phyloP scores from a whole-genome alignment of 2,329 filamentous ascomycete genomes.

The Penicillium sp. region DNA sequence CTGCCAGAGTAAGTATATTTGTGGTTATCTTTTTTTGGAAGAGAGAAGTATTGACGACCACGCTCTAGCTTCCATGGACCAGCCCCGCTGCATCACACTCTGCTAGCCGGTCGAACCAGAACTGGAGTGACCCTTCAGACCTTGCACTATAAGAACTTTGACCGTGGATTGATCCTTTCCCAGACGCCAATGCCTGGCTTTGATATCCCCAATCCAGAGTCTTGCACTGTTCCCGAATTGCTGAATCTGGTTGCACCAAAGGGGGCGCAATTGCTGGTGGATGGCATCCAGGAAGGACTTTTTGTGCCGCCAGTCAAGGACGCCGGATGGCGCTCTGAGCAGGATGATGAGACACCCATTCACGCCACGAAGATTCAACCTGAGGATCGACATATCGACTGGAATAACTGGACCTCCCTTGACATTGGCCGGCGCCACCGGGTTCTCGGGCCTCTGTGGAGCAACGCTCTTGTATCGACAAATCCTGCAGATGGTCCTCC shows the following conservation, averaged over 20 bases:
- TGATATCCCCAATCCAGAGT: slow-evolving; percentile 48
- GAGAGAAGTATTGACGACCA: not conserved
- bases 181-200: slow-evolving; percentile 63
- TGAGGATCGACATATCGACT: slow-evolving; percentile 62
- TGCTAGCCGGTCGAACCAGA: slow-evolving; percentile 59
- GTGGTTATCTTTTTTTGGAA: not conserved
- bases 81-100: slow-evolving; percentile 80
- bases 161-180: slow-evolving; percentile 71
- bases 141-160: slow-evolving; percentile 71
- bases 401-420: slow-evolving; percentile 52
- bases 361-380: slow-evolving; percentile 73
- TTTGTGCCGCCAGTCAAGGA: slow-evolving; percentile 62
- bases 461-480: slow-evolving; percentile 31
- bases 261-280: slow-evolving; percentile 70
- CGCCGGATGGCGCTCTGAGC: slow-evolving; percentile 27
- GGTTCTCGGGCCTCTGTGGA: slow-evolving; percentile 68
- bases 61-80: slow-evolving; percentile 69
- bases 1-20: slow-evolving; percentile 67
- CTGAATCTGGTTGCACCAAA: slow-evolving; percentile 56
- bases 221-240: slow-evolving; percentile 51
- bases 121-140: slow-evolving; percentile 87
- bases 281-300: slow-evolving; percentile 59
- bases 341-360: slow-evolving; percentile 27
- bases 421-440: slow-evolving; percentile 57
- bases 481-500: slow-evolving; percentile 16